These are phyloP conservation scores for Candida endomychidarum DNA, from an alignment of 805 yeast species.

Conservation along the genomic window DNA sequence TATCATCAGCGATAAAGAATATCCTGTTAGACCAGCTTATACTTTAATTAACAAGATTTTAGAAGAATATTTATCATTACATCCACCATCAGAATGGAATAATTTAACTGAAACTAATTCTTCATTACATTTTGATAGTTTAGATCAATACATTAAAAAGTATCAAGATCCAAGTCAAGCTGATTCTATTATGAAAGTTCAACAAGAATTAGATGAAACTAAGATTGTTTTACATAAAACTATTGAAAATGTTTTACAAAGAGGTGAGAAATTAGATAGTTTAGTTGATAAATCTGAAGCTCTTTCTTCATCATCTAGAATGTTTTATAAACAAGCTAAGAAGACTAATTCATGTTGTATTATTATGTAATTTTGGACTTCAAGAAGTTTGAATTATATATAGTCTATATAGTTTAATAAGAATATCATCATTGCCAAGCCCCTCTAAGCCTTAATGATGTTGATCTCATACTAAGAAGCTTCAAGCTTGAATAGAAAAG, in stretches of 20 bases:
- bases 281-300: constrained; percentile 96
- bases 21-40: constrained; percentile 96
- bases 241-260: constrained; percentile 86
- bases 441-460: too few relatives aligned
- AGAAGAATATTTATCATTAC: constrained; percentile 85
- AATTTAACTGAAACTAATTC: constrained; percentile 45
- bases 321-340: constrained; percentile 97
- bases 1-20: constrained; percentile 88
- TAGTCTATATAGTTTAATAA: too few relatives aligned
- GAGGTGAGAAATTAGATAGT: constrained; percentile 95
- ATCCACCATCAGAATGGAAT: constrained; percentile 73
- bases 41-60: constrained; percentile 85
- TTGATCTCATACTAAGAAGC: too few relatives aligned
- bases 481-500: too few relatives aligned
- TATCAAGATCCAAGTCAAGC: constrained; percentile 98
- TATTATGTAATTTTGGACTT: constrained; percentile 60
- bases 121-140: constrained; percentile 52
- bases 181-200: constrained; percentile 94
- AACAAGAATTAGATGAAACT: constrained; percentile 96
- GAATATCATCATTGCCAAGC: too few relatives aligned
- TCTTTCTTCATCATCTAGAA: constrained; percentile 79
- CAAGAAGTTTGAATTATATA: not conserved
- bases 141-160: constrained; percentile 69
- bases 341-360: constrained; percentile 86
- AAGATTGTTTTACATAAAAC: constrained; percentile 95